phyloP scores from a whole-genome alignment of 1,139 yeast genomes.

The Blastobotrys serpentis region DNA sequence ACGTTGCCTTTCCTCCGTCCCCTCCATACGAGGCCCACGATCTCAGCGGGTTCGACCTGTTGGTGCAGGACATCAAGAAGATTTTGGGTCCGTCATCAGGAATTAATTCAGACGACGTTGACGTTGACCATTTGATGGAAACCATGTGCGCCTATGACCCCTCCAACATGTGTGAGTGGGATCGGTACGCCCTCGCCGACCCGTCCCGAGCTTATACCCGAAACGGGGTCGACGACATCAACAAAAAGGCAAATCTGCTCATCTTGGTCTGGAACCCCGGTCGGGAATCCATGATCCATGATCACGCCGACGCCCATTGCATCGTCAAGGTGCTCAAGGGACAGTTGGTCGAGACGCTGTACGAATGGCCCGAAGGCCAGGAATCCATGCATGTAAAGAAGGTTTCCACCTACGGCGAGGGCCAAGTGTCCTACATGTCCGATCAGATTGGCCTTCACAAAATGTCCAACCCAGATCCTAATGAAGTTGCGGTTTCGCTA shows the following conservation, averaged over 20 bases:
- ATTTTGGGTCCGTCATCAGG: slow-evolving; percentile 43
- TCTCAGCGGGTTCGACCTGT: slow-evolving; percentile 30
- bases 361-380: slow-evolving; percentile 49
- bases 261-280: slow-evolving; percentile 73
- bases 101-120: slow-evolving; percentile 50
- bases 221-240: slow-evolving; percentile 71
- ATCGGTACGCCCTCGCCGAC: slow-evolving; percentile 57
- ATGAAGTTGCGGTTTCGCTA: slow-evolving; percentile 59
- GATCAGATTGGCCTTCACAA: slow-evolving; percentile 68
- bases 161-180: slow-evolving; percentile 54
- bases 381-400: slow-evolving; percentile 28
- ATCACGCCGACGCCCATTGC: slow-evolving; percentile 72
- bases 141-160: slow-evolving; percentile 53
- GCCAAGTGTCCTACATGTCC: slow-evolving; percentile 64
- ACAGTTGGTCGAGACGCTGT: slow-evolving; percentile 55
- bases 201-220: slow-evolving; percentile 45
- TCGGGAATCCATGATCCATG: slow-evolving; percentile 67
- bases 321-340: slow-evolving; percentile 61
- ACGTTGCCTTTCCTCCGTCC: slow-evolving; percentile 7
- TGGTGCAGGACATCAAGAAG: slow-evolving; percentile 37
- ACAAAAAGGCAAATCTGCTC: slow-evolving; percentile 66
- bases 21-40: slow-evolving; percentile 11
- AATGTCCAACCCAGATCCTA: slow-evolving; percentile 52
- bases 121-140: slow-evolving; percentile 47
- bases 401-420: slow-evolving; percentile 41